phyloP scores from a whole-genome alignment of 805 yeast genomes.

The Starmera caribaea region DNA sequence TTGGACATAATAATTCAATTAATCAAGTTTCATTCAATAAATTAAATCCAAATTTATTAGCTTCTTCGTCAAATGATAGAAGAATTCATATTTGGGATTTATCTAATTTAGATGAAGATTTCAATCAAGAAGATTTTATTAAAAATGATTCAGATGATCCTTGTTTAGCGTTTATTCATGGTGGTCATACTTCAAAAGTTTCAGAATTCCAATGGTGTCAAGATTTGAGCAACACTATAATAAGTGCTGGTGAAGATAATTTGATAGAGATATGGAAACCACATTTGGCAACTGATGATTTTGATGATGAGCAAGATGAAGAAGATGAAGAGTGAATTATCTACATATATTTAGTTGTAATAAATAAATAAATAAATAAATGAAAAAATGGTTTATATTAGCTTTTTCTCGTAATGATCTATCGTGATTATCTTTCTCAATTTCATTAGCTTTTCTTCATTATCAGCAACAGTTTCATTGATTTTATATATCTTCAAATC shows the following conservation, averaged over 20 bases:
- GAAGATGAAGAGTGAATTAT: constrained; percentile 4
- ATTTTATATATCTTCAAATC: constrained; percentile 23
- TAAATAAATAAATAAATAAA: constrained; percentile 6
- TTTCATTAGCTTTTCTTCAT: constrained; percentile 20
- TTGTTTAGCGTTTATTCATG: constrained; percentile 70
- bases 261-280: constrained; percentile 66
- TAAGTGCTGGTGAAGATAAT: constrained; percentile 68
- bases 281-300: constrained; percentile 26
- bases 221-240: constrained; percentile 42
- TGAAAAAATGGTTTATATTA: background rate
- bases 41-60: constrained; percentile 38
- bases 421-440: constrained; percentile 29
- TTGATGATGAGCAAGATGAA: constrained; percentile 28
- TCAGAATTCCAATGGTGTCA: constrained; percentile 66
- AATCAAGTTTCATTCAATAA: constrained; percentile 47
- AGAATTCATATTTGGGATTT: constrained; percentile 73
- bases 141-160: constrained; percentile 64
- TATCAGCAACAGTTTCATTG: constrained; percentile 8
- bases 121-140: constrained; percentile 39
- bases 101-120: constrained; percentile 43
- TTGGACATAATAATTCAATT: constrained; percentile 54
- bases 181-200: constrained; percentile 72
- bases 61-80: constrained; percentile 57
- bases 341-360: background rate
- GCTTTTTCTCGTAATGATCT: constrained; percentile 20